Percentiles rank a stretch among this genome's conserved stretches.
These are phyloP conservation scores for Ehretia macrophylla DNA, from an alignment of 257 asterid genomes.

Conservation along the genomic window DNA sequence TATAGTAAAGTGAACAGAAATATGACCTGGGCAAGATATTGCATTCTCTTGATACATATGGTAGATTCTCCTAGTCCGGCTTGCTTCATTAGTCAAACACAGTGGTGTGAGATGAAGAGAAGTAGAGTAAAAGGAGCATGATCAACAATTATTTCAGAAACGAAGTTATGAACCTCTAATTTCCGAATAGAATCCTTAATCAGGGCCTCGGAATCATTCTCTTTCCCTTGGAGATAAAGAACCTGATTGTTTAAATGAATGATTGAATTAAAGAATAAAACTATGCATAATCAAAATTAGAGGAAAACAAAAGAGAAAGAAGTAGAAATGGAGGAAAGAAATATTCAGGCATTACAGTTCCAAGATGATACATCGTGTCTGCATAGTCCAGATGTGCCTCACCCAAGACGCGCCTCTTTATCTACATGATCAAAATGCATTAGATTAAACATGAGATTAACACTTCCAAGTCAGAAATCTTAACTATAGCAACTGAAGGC, in stretches of 20 bases:
- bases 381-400: constrained; percentile 83
- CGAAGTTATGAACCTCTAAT: constrained; percentile 59
- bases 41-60: constrained; percentile 67
- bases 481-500: no score
- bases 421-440: constrained; percentile 38
- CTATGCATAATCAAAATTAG: not conserved
- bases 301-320: not conserved
- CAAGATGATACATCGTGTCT: constrained; percentile 87
- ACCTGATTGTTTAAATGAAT: constrained; percentile 44
- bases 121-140: constrained; percentile 5
- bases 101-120: constrained; percentile 20
- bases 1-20: constrained; percentile 12
- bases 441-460: constrained; percentile 5
- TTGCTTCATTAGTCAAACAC: constrained; percentile 47
- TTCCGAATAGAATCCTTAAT: constrained; percentile 59
- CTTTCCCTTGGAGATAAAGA: constrained; percentile 62
- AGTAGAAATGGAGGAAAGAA: not conserved
- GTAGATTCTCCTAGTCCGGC: constrained; percentile 67
- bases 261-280: no score
- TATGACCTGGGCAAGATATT: constrained; percentile 73
- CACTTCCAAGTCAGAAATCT: constrained; percentile 16
- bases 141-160: constrained; percentile 16
- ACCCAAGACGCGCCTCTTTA: constrained; percentile 83
- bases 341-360: constrained; percentile 54
- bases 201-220: constrained; percentile 70